Base-by-base conservation (phyloP, 441 rosid species). In the Capsella rubella region DNA sequence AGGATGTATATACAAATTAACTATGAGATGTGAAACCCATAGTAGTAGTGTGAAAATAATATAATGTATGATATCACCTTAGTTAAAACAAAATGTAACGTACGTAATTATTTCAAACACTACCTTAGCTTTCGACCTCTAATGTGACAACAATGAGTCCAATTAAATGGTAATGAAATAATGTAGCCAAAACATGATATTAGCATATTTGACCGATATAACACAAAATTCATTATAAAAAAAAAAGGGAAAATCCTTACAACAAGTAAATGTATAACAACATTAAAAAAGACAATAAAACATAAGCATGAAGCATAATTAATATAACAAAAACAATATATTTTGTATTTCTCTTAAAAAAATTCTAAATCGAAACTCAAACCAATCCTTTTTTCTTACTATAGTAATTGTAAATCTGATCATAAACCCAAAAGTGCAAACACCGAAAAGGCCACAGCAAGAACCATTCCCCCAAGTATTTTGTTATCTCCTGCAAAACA, bases 401-500 rank as follows among this genome's bases (percentile, higher is more conserved):
- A 50, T 1, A 46, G 49, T n/a, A n/a, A n/a, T 25, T 6, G 37
- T n/a, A 15, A 21, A 59, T 12, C 16, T 39, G 8, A 60, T 27
- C 51, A 61, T 43, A 42, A 18, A 6, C 29, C 13, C 13, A 31
- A 15, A 64, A 47, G 1, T 32, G 42, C 31, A 13, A 64, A 64
- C 69, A 47, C 7, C 8, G 18, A 42, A 16, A 6, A 47, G 29
- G 21, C 46, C 69, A 64, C 34, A 50, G 47, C 43, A 34, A 34
- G 8, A 50, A n/a, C 8, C 13, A 51, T 50, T 8, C 47, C 69
- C 43, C 21, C 29, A 50, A 65, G 39, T 13, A 65, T 21, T 65
- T 50, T 25, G 5, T 65, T 34, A 50, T n/a, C 50, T 50, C 57
- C 69, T 65, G 46, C 14, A 21, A 34, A 64, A 65, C 3, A 21